These are phyloP conservation scores for Fusarium robinianum DNA, from an alignment of 2,329 filamentous ascomycete species.

Conservation along the genomic window DNA sequence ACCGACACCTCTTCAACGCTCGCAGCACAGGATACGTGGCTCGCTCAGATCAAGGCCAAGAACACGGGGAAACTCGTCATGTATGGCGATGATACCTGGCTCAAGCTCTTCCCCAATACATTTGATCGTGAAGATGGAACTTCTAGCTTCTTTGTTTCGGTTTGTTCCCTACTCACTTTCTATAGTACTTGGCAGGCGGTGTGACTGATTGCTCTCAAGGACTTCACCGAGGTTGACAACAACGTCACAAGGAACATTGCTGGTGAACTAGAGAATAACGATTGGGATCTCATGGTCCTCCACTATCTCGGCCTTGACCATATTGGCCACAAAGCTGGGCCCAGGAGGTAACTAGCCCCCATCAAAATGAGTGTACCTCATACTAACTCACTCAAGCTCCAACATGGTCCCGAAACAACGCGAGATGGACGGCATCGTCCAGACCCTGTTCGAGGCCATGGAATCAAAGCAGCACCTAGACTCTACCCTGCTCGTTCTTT, in stretches of 20 bases:
- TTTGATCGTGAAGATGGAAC: slow-evolving; percentile 91
- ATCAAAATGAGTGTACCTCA: background rate
- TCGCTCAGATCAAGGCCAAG: slow-evolving; percentile 85
- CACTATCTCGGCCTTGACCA: slow-evolving; percentile 97
- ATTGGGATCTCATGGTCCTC: slow-evolving; percentile 93
- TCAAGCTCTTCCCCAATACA: slow-evolving; percentile 90
- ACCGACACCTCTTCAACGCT: slow-evolving; percentile 89
- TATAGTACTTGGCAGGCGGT: background rate
- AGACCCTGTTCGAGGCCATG: slow-evolving; percentile 76
- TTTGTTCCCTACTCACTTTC: slow-evolving; percentile 58
- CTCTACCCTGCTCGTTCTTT: slow-evolving; percentile 81
- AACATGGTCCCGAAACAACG: slow-evolving; percentile 92
- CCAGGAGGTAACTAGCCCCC: slow-evolving; percentile 63
- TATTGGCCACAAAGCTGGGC: slow-evolving; percentile 95
- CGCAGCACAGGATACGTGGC: slow-evolving; percentile 90
- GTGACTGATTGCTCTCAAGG: slow-evolving; percentile 55
- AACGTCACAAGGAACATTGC: slow-evolving; percentile 94
- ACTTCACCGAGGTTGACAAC: slow-evolving; percentile 96
- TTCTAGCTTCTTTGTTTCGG: slow-evolving; percentile 96
- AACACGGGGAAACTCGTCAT: slow-evolving; percentile 78
- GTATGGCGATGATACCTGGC: slow-evolving; percentile 98
- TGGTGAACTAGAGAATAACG: slow-evolving; percentile 71
- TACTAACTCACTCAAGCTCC: slow-evolving; percentile 55
- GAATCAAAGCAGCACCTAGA: slow-evolving; percentile 70
- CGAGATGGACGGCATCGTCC: slow-evolving; percentile 89